Conservation (phyloP, 352 stramenopile species). For the Peronospora belbahrii region DNA sequence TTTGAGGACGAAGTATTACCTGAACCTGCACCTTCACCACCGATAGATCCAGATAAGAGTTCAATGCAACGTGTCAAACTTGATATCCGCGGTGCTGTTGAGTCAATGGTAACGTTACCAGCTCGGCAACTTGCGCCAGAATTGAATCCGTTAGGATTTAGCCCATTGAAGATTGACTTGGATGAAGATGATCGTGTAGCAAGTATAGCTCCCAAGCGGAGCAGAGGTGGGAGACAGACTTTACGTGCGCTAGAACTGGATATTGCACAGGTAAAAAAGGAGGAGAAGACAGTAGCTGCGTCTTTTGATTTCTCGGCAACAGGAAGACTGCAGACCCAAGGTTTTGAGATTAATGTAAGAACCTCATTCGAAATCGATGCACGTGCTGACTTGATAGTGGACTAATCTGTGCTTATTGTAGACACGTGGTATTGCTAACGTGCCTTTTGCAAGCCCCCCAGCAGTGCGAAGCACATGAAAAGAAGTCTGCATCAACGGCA, state of each 20-base stretch:
- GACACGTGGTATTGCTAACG: conserved; percentile 68
- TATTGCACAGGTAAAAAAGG: conserved; percentile 52
- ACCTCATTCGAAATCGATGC: neutral
- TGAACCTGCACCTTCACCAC: conserved; percentile 6
- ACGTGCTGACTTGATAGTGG: neutral
- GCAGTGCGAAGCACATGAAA: conserved; percentile 2
- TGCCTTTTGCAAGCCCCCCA: conserved; percentile 38
- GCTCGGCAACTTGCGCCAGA: neutral
- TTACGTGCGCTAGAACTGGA: conserved; percentile 52
- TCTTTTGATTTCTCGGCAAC: conserved; percentile 80
- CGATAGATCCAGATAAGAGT: conserved; percentile 7
- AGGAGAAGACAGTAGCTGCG: conserved; percentile 47
- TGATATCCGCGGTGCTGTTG: conserved; percentile 52
- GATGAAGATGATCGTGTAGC: conserved; percentile 8
- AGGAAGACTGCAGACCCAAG: conserved; percentile 66
- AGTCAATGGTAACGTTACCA: conserved; percentile 8
- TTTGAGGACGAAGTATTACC: conserved; percentile 1
- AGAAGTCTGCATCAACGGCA: conserved; percentile 10
- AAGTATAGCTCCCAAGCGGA: conserved; percentile 9
- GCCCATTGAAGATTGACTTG: conserved; percentile 45
- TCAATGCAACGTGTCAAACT: conserved; percentile 36
- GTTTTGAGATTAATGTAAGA: conserved; percentile 79
- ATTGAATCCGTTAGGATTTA: conserved; percentile 33
- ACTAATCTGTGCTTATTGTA: conserved; percentile 17
- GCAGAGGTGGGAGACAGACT: conserved; percentile 25